phyloP scores from a whole-genome alignment of 495 filamentous ascomycete species.

The Hypoxylon cercidicola region DNA sequence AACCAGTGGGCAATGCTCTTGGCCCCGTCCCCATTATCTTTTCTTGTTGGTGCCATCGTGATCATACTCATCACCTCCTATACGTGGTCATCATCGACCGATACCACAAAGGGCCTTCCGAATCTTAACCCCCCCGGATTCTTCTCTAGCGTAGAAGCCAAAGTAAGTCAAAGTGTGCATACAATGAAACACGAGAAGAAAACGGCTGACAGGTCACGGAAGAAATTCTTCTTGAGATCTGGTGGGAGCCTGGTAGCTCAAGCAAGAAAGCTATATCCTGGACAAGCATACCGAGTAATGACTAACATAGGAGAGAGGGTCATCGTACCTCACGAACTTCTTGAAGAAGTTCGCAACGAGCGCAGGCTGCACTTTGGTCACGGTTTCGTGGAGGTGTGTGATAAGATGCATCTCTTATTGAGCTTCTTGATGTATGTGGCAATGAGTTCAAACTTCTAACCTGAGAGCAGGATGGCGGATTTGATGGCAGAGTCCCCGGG shows the following conservation, averaged over 20 bases:
- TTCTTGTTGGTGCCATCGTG: constrained; percentile 16
- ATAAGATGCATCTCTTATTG: neutral
- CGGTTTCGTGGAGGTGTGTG: constrained; percentile 50
- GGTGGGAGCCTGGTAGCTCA: constrained; percentile 8
- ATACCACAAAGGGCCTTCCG: constrained; percentile 22
- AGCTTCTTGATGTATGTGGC: neutral
- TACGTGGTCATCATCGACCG: constrained; percentile 12
- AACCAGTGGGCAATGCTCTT: constrained; percentile 1
- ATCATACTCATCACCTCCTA: constrained; percentile 15
- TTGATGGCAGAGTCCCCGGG: constrained; percentile 58
- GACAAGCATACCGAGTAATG: constrained; percentile 42
- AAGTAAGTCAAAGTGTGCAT: constrained; percentile 7
- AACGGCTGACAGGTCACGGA: constrained; percentile 3
- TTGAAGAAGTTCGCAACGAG: constrained; percentile 62
- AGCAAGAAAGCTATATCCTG: constrained; percentile 30
- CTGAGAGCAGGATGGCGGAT: neutral
- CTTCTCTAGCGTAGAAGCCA: constrained; percentile 20
- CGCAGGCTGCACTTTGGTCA: constrained; percentile 47
- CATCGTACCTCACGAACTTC: constrained; percentile 56
- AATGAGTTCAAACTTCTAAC: constrained; percentile 43
- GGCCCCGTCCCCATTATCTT: constrained; percentile 1
- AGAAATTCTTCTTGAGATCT: constrained; percentile 17
- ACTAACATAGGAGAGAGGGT: constrained; percentile 44
- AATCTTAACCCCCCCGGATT: constrained; percentile 21
- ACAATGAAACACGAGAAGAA: neutral